Conservation (phyloP, 257 asterid genomes). For the Fraxinus americana region DNA sequence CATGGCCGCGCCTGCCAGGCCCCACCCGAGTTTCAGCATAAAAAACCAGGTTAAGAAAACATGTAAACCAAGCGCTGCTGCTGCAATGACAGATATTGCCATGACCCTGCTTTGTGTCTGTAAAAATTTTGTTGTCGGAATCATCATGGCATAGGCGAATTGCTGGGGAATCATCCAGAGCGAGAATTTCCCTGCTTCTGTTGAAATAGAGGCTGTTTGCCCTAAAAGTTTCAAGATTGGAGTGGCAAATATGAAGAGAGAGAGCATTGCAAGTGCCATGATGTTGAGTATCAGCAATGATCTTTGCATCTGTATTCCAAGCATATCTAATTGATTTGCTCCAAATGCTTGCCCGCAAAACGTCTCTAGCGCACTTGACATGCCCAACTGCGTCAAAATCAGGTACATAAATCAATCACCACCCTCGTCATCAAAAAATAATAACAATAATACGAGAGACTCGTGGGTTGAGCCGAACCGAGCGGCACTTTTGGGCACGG, state of each 20-base stretch:
- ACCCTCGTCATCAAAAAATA: too few relatives aligned
- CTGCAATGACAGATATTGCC: constrained; percentile 47
- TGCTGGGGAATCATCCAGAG: constrained; percentile 63
- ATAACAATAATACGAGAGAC: too few relatives aligned
- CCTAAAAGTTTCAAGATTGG: constrained; percentile 44
- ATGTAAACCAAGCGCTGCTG: constrained; percentile 36
- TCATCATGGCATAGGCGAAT: constrained; percentile 52
- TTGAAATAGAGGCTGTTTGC: constrained; percentile 38
- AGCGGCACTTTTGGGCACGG: too few relatives aligned
- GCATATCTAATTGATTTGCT: constrained; percentile 43
- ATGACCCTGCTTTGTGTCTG: constrained; percentile 61
- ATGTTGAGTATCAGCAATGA: constrained; percentile 47
- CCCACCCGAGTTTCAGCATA: constrained; percentile 40
- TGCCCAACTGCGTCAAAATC: constrained; percentile 41
- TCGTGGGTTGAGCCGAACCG: too few relatives aligned
- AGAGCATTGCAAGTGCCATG: constrained; percentile 24
- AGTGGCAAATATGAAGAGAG: constrained; percentile 45
- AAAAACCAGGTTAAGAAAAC: constrained; percentile 46
- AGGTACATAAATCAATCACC: neutral
- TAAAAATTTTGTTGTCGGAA: constrained; percentile 50
- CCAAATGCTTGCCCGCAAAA: constrained; percentile 73
- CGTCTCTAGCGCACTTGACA: constrained; percentile 77
- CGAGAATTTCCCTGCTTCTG: constrained; percentile 44
- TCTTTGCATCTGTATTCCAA: constrained; percentile 59
- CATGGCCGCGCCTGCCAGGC: constrained; percentile 49